Evolutionary conservation across 768 basidiomycete species (phyloP).

Genomic region (Hygrophorus pudorinus): DNA sequence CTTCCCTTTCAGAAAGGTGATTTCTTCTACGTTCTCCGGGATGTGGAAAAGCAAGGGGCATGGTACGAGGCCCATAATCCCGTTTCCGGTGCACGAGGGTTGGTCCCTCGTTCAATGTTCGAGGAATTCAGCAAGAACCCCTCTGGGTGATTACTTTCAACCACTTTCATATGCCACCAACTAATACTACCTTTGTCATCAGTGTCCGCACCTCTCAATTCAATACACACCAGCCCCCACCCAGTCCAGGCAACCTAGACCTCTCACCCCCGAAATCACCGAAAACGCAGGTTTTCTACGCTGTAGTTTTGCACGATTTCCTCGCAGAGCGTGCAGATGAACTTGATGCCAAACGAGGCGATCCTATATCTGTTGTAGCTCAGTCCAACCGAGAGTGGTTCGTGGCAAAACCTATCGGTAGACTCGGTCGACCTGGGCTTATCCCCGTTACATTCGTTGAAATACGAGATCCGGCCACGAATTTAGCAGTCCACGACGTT

Average conservation of each 20-base stretch:
- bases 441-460: constrained; percentile 98
- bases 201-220: constrained; percentile 35
- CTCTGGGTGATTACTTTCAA: constrained; percentile 38
- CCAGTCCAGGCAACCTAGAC: constrained; percentile 11
- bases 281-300: constrained; percentile 72
- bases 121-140: constrained; percentile 81
- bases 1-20: constrained; percentile 90
- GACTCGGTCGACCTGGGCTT: constrained; percentile 88
- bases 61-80: constrained; percentile 98
- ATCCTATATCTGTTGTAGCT: constrained; percentile 92
- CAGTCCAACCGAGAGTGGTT: constrained; percentile 99
- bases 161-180: constrained; percentile 8
- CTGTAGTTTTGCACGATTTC: constrained; percentile 93
- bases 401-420: constrained; percentile 96
- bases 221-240: constrained; percentile 15
- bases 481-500: constrained; percentile 66
- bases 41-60: constrained; percentile 41
- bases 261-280: constrained; percentile 20
- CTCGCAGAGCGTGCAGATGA: constrained; percentile 93
- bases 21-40: constrained; percentile 92
- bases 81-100: constrained; percentile 78
- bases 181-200: constrained; percentile 4
- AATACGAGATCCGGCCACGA: constrained; percentile 87
- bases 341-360: constrained; percentile 88
- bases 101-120: constrained; percentile 80